These are phyloP conservation scores for Metschnikowia anglica DNA, from an alignment of 805 yeast genomes.

Conservation along the genomic window DNA sequence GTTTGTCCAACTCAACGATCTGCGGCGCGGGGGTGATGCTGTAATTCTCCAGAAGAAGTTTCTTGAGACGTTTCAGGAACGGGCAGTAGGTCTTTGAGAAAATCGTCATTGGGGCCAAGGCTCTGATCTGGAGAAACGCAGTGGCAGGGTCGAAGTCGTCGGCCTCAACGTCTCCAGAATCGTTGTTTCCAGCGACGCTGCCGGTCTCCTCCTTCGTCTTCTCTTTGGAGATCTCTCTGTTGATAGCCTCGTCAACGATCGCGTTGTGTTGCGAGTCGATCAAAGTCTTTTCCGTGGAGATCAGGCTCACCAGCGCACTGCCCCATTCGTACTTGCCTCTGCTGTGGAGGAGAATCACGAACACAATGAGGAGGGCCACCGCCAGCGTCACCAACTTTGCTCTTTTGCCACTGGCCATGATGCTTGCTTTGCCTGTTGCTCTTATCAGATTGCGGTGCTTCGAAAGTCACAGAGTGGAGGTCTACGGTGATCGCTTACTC, in stretches of 20 bases:
- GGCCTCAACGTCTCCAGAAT: conserved; percentile 5
- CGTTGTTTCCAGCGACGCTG: conserved; percentile 10
- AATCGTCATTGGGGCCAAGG: conserved; percentile 63
- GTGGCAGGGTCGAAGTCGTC: conserved; percentile 35
- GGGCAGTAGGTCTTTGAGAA: conserved; percentile 67
- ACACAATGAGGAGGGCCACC: conserved; percentile 6
- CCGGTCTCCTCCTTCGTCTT: conserved; percentile 15
- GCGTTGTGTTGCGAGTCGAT: conserved; percentile 38
- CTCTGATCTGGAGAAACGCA: conserved; percentile 53
- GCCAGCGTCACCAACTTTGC: conserved; percentile 10
- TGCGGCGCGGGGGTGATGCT: conserved; percentile 68
- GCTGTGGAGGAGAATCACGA: conserved; percentile 29
- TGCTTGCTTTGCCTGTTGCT: neutral
- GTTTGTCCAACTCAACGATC: conserved; percentile 81
- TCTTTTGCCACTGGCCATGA: conserved; percentile 6
- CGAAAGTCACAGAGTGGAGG: too few relatives aligned
- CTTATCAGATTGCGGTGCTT: too few relatives aligned
- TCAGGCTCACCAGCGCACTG: conserved; percentile 25
- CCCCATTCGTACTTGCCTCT: conserved; percentile 33
- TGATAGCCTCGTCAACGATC: conserved; percentile 40
- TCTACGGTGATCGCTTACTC: too few relatives aligned
- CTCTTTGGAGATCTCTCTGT: conserved; percentile 33
- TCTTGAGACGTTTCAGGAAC: conserved; percentile 68
- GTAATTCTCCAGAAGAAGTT: conserved; percentile 60
- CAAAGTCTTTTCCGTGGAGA: conserved; percentile 22